Base-by-base conservation (phyloP, 2,329 filamentous ascomycete genomes). In the Fonsecaea erecta region DNA sequence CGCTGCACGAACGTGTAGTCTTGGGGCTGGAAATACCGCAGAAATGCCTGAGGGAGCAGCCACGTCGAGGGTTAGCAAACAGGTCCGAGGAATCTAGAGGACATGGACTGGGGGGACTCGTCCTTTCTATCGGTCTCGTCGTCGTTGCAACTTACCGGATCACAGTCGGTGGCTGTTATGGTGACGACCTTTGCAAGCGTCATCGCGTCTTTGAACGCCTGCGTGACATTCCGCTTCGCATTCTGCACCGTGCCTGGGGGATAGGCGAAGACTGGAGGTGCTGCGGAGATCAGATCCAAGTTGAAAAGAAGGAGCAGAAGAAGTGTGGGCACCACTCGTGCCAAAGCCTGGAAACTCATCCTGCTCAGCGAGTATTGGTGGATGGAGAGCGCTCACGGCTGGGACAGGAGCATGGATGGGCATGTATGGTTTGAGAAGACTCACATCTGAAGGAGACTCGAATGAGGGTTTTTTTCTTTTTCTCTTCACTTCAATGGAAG, bases 1-100 rank as follows among this genome's bases (percentile, higher is more conserved):
- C 34, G n/a, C 48, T 63, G 60, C 35, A 63, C 60, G 21, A 63
- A 57, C 18, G 28, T 28, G 30, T 26, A 63, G 43, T 63, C 60
- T 26, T 57, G 37, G 4, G 35, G 9, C 18, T 55, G 52, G 26
- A 62, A 62, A 48, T 54, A 62, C 14, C 52, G 51, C 37, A 54
- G 52, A 32, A 62, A 62, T 14, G 52, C 60, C 60, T 62, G 35
- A 6, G 6, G 16, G 14, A 24, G 12, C 8, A 46, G 21, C 26
- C 4, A 57, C 28, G 8, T 30, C 8, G 2, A n/a, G 16, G 11
- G 11, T 48, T 35, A 46, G 34, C 14, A 32, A 30, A 30, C 3
- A 30, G 28, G 28, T 8, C 28, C 3, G 28, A 30, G 28, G 28
- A 30, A 30, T 30, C 3, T 30, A 30, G 8, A 30, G 28, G 28